Conservation (phyloP, 495 filamentous ascomycete genomes). For the Hypoxylon rickii region DNA sequence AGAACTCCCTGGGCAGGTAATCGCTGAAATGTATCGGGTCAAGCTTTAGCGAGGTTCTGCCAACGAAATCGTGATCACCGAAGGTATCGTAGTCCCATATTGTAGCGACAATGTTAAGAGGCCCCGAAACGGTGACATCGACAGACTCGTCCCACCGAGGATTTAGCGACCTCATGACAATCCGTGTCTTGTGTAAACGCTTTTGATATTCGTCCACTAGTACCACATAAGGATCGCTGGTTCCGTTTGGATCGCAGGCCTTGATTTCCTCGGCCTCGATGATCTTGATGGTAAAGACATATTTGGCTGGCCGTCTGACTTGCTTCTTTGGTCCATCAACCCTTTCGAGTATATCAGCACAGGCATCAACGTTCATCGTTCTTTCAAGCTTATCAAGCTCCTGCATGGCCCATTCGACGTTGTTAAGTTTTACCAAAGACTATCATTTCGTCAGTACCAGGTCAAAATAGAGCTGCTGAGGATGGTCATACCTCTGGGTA, state of each 20-base stretch:
- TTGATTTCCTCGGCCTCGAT: constrained; percentile 99
- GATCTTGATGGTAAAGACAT: constrained; percentile 98
- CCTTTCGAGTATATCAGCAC: constrained; percentile 77
- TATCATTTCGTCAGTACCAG: constrained; percentile 43
- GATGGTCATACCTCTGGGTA: constrained; percentile 74
- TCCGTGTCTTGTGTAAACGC: constrained; percentile 91
- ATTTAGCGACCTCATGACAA: constrained; percentile 88
- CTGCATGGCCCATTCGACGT: constrained; percentile 88
- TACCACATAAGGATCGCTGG: constrained; percentile 96
- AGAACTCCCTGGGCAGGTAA: constrained; percentile 92
- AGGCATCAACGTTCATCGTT: constrained; percentile 91
- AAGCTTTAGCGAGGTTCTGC: constrained; percentile 90
- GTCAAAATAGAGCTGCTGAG: not conserved
- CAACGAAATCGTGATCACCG: constrained; percentile 97
- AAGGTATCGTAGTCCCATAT: constrained; percentile 99
- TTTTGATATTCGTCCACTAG: constrained; percentile 98
- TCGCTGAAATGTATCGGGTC: constrained; percentile 95
- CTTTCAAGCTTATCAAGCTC: constrained; percentile 89
- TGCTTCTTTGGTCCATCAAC: constrained; percentile 56
- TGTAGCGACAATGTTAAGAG: constrained; percentile 92
- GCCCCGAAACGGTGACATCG: constrained; percentile 90
- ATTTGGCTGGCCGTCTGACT: constrained; percentile 71
- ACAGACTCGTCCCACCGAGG: constrained; percentile 97
- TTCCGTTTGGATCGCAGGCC: constrained; percentile 92
- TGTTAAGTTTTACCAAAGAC: constrained; percentile 98